Evolutionary conservation across 164 flowering plant genomes (phyloP), one percentile per base, ranked within the genome.

Genomic region (Kingdonia uniflora): DNA sequence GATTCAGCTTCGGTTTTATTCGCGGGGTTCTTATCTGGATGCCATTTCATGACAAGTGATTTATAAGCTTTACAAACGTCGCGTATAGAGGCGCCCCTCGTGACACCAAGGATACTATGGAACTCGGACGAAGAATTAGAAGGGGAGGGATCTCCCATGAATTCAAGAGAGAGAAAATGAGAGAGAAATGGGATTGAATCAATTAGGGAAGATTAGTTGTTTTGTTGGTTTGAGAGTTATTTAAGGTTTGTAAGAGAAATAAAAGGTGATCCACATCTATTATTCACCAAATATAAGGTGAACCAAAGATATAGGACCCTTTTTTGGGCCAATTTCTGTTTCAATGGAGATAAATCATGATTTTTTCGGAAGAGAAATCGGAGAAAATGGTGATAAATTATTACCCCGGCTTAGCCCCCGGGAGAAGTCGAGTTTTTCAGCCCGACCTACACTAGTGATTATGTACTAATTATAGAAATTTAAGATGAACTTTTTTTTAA

Each of bases 11-110:
- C 57, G 7, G 25, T 16, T 29, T 67, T 67, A n/a, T 17, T 40
- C 11, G 64, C 47, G 38, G 52, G 43, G 44, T 63, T 50, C 53
- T 65, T 58, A 41, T 54, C 62, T 14, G 67, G 68, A 57, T 63
- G 41, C 62, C 67, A 65, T 57, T 54, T 55, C 49, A 51, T 57
- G 56, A 62, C 60, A 3, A 69, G 54, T 7, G 57, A 43, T 55
- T 62, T 69, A 56, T 63, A 67, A 42, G 62, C 57, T 49, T 55
- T 68, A 49, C 52, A 47, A 35, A 68, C 54, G 48, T 52, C 73
- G 49, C 46, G 16, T 46, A 69, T 58, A 41, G 66, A 52, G 19
- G 64, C 44, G 19, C 50, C 33, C 49, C 58, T 68, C 2, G 61
- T 40, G 0, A 57, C 25, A 7, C 63, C 59, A 21, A 62, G 49